phyloP scores from a whole-genome alignment of 1,284 basidiomycete genomes.

The Neonothopanus nambi region DNA sequence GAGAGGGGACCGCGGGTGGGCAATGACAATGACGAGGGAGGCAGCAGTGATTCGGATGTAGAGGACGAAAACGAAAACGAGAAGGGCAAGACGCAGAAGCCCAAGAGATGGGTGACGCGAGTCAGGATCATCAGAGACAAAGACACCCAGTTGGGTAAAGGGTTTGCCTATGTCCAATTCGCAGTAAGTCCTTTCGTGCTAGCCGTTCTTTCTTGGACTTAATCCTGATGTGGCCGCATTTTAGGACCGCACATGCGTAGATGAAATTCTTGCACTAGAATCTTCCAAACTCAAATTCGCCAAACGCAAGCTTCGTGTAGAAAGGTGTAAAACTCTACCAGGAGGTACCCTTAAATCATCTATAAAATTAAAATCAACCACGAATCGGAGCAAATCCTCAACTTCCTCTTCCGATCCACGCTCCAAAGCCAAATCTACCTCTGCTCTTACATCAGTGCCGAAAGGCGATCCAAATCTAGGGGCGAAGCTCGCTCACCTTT shows the following conservation, averaged over 20 bases:
- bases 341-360: conserved; percentile 28
- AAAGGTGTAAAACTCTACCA: conserved; percentile 73
- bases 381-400: no score
- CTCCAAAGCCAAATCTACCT: neutral
- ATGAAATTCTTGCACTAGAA: conserved; percentile 81
- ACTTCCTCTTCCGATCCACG: conserved; percentile 2
- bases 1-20: conserved; percentile 60
- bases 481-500: conserved; percentile 68
- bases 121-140: conserved; percentile 90
- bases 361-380: conserved; percentile 10
- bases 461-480: conserved; percentile 84
- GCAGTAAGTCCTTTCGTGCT: conserved; percentile 50
- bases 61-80: conserved; percentile 16
- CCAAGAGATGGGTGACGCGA: conserved; percentile 71
- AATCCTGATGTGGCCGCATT: neutral
- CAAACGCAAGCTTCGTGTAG: conserved; percentile 85
- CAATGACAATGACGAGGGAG: conserved; percentile 24
- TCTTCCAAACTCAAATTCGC: conserved; percentile 80
- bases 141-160: conserved; percentile 96
- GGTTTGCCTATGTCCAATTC: conserved; percentile 94
- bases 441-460: conserved; percentile 43
- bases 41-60: conserved; percentile 20
- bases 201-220: conserved; percentile 12
- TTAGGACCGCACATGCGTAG: conserved; percentile 86
- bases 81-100: conserved; percentile 24